Evolutionary conservation across 108 stramenopile species (phyloP).

Genomic region (Skeletonema potamos): DNA sequence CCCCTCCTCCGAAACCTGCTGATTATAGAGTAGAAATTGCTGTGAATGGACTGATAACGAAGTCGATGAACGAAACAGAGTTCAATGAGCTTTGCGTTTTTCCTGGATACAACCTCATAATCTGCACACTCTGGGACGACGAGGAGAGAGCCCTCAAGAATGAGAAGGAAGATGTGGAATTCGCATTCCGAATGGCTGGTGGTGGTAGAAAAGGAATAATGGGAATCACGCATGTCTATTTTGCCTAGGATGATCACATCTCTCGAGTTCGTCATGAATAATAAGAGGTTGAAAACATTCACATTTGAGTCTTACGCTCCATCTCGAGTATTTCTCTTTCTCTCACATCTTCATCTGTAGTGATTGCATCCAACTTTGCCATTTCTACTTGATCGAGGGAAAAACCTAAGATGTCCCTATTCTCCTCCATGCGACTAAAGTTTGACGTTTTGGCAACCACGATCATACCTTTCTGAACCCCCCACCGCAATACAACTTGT

Average conservation of each 20-base stretch:
- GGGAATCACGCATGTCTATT: conserved; percentile 48
- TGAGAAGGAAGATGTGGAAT: conserved; percentile 31
- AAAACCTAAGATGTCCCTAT: conserved; percentile 26
- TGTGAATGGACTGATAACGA: conserved; percentile 33
- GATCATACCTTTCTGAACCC: conserved; percentile 40
- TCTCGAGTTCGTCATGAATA: no score
- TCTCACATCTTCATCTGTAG: conserved; percentile 25
- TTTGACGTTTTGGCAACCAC: conserved; percentile 43
- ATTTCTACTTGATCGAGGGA: conserved; percentile 19
- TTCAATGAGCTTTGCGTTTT: conserved; percentile 4
- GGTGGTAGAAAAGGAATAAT: conserved; percentile 25
- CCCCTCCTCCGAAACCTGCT: conserved; percentile 18
- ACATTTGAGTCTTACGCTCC: conserved; percentile 31
- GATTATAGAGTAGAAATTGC: conserved; percentile 39
- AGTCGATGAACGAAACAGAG: conserved; percentile 18
- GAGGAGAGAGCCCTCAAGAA: conserved; percentile 22
- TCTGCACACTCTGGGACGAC: conserved; percentile 29
- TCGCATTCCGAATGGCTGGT: conserved; percentile 42
- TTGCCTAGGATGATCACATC: conserved; percentile 30
- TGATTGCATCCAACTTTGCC: conserved; percentile 21
- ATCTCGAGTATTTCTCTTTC: conserved; percentile 40
- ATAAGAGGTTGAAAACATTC: not conserved
- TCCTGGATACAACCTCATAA: conserved; percentile 19
- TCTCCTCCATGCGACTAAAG: conserved; percentile 36
- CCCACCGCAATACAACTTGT: conserved; percentile 57